phyloP scores from a whole-genome alignment of 2,329 filamentous ascomycete species.

The Talaromyces sp. region DNA sequence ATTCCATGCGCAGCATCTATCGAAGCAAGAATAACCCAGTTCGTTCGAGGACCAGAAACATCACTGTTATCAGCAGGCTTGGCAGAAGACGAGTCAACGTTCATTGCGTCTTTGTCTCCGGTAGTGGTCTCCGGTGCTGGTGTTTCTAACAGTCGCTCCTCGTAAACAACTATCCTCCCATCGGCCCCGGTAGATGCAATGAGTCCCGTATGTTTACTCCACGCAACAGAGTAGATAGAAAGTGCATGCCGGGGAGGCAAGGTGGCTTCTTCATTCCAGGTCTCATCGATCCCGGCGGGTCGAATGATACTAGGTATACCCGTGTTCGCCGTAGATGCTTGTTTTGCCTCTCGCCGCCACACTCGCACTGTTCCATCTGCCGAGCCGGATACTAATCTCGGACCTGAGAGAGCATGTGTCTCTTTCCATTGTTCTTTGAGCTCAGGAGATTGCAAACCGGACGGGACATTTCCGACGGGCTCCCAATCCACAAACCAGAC shows the following conservation, averaged over 20 bases:
- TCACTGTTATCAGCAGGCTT: constrained; percentile 11
- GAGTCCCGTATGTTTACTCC: constrained; percentile 72
- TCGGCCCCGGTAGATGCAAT: constrained; percentile 89
- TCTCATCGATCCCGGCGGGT: constrained; percentile 64
- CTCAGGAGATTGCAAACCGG: constrained; percentile 8
- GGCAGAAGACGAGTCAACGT: constrained; percentile 23
- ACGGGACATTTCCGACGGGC: constrained; percentile 31
- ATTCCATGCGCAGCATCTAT: constrained; percentile 75
- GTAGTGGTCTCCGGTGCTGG: constrained; percentile 19
- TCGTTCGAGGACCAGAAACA: constrained; percentile 30
- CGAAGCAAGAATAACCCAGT: constrained; percentile 69
- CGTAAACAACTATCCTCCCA: constrained; percentile 72
- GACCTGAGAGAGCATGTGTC: constrained; percentile 28
- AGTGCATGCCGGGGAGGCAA: constrained; percentile 71
- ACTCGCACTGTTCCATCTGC: constrained; percentile 75
- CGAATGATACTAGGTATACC: constrained; percentile 89
- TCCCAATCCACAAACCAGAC: constrained; percentile 82
- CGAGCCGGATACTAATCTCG: constrained; percentile 73
- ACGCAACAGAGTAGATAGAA: constrained; percentile 77
- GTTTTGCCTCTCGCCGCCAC: constrained; percentile 62
- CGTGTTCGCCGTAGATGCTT: constrained; percentile 13
- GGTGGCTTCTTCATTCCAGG: constrained; percentile 73
- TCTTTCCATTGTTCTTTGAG: constrained; percentile 23
- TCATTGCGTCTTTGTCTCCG: constrained; percentile 18
- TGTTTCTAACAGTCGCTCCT: constrained; percentile 48